Conservation (phyloP, 2,329 filamentous ascomycete species). For the Zasmidium angulare region DNA sequence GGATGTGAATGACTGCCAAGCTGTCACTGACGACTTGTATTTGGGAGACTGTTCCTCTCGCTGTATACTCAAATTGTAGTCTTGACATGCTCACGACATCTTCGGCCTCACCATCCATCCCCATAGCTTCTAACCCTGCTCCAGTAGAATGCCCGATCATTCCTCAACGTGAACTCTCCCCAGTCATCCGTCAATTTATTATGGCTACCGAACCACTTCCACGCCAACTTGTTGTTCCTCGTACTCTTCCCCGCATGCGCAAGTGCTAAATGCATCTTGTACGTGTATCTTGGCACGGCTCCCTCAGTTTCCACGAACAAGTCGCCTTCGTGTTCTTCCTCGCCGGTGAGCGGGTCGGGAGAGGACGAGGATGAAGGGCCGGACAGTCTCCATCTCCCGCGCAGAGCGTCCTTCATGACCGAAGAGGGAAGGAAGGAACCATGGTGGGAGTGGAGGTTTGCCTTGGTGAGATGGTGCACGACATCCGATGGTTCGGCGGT, state of each 20-base stretch:
- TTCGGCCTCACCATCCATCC: not conserved
- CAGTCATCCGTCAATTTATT: conserved; percentile 88
- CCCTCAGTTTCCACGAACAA: conserved; percentile 86
- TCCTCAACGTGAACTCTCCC: conserved; percentile 71
- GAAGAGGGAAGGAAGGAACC: conserved; percentile 45
- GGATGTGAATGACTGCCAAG: too few species aligned
- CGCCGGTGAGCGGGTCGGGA: conserved; percentile 17
- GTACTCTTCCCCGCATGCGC: conserved; percentile 59
- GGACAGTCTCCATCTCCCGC: conserved; percentile 66
- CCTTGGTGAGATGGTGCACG: conserved; percentile 76
- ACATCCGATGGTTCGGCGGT: conserved; percentile 82
- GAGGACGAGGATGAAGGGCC: conserved; percentile 41
- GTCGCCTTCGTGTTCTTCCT: conserved; percentile 60
- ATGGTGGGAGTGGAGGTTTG: conserved; percentile 55
- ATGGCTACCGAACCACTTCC: conserved; percentile 90
- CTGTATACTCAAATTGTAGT: not conserved
- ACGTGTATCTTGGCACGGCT: conserved; percentile 74
- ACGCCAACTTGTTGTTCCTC: conserved; percentile 81
- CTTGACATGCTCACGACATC: not conserved
- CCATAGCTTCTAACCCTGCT: conserved; percentile 59
- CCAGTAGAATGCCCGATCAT: conserved; percentile 63
- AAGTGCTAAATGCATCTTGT: conserved; percentile 75
- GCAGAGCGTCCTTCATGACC: conserved; percentile 68
- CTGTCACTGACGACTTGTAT: not conserved
- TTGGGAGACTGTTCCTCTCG: not conserved